phyloP scores from a whole-genome alignment of 2,329 filamentous ascomycete genomes.

The Exophiala sideris region DNA sequence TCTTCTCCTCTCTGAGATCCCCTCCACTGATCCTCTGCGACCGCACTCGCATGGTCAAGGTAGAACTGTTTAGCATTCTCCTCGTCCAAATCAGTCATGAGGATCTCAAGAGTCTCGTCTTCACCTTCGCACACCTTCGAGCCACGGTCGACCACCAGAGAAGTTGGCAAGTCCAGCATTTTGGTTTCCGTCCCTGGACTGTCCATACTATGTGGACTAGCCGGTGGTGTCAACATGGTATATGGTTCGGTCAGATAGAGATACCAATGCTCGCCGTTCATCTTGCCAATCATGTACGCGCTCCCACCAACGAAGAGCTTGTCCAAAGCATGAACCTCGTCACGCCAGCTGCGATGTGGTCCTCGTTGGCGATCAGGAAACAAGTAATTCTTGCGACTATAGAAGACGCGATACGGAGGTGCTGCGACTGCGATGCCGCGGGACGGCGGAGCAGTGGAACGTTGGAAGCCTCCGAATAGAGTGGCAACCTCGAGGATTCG shows the following conservation, averaged over 20 bases:
- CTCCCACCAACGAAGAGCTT: constrained; percentile 87
- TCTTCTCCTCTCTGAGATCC: constrained; percentile 61
- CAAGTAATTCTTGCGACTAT: constrained; percentile 97
- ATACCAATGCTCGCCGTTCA: constrained; percentile 99
- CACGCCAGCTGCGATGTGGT: constrained; percentile 94
- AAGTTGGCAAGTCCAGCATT: constrained; percentile 52
- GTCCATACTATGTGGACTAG: constrained; percentile 60
- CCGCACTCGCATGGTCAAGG: constrained; percentile 78
- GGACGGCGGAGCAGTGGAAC: constrained; percentile 64
- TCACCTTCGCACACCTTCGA: constrained; percentile 32
- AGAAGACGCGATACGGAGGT: constrained; percentile 92
- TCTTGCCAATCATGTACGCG: constrained; percentile 99
- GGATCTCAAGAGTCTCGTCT: constrained; percentile 57
- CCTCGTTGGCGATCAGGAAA: constrained; percentile 92
- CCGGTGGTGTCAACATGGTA: constrained; percentile 73
- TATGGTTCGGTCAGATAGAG: constrained; percentile 91
- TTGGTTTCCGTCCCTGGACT: constrained; percentile 56
- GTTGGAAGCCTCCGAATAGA: constrained; percentile 81
- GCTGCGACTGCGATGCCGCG: constrained; percentile 71
- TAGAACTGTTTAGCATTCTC: constrained; percentile 66
- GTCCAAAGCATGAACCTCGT: constrained; percentile 91
- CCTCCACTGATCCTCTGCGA: constrained; percentile 78
- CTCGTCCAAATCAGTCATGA: constrained; percentile 67
- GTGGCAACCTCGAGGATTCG: constrained; percentile 91
- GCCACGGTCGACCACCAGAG: constrained; percentile 26